These are phyloP conservation scores for Saccharomyces hybrid DNA, from an alignment of 1,139 yeast species.

Conservation along the genomic window DNA sequence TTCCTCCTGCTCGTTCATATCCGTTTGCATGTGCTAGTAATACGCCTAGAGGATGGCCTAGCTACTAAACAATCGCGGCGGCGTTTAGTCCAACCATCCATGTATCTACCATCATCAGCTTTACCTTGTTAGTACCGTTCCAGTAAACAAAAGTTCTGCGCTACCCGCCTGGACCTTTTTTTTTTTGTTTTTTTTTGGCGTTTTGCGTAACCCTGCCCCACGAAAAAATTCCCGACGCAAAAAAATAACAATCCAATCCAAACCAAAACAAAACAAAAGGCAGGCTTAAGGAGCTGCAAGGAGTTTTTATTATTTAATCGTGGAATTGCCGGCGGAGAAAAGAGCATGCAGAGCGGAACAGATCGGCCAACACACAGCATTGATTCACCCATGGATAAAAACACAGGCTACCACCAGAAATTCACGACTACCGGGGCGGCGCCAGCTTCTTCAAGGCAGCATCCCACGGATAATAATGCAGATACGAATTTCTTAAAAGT, in stretches of 20 bases:
- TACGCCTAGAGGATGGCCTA: not conserved
- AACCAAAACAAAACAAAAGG: not conserved
- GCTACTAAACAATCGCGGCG: too few species aligned
- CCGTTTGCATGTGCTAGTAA: not conserved
- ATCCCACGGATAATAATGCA: slow-evolving; percentile 4
- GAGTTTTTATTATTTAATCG: not conserved
- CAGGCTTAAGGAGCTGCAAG: not conserved
- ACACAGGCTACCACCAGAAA: not conserved
- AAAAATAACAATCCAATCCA: not conserved
- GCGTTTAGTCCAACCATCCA: not conserved
- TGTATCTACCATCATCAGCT: not conserved
- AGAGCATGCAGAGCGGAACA: not conserved
- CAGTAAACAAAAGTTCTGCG: not conserved
- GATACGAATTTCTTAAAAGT: slow-evolving; percentile 21
- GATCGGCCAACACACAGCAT: not conserved
- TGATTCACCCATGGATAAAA: not conserved
- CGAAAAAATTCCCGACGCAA: not conserved
- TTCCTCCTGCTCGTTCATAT: not conserved
- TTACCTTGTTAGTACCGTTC: not conserved
- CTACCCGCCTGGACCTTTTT: not conserved
- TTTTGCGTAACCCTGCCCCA: not conserved
- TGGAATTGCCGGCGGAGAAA: not conserved
- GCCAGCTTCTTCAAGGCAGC: not conserved
- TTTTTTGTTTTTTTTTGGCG: not conserved
- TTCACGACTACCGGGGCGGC: not conserved